Conservation (phyloP, 768 basidiomycete genomes). For the Strobilomyces dryophilus region DNA sequence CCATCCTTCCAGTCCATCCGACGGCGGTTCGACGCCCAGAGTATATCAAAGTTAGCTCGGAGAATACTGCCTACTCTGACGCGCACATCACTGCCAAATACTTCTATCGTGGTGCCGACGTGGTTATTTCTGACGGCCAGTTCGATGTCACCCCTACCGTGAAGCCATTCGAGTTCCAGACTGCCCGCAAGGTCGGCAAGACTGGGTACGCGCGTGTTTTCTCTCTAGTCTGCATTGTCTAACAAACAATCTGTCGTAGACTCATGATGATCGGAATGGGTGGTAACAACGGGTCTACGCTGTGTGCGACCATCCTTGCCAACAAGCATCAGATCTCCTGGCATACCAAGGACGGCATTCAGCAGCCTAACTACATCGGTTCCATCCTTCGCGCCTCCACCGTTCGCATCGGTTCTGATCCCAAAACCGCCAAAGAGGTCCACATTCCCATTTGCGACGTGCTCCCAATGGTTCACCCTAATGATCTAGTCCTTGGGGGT, state of each 20-base stretch:
- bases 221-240: conserved; percentile 5
- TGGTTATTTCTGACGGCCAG: conserved; percentile 66
- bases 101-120: conserved; percentile 72
- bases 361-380: conserved; percentile 97
- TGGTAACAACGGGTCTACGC: conserved; percentile 95
- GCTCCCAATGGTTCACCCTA: no score
- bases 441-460: conserved; percentile 83
- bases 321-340: conserved; percentile 93
- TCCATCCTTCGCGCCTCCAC: conserved; percentile 96
- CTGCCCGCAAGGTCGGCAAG: conserved; percentile 77
- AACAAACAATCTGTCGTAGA: conserved; percentile 35
- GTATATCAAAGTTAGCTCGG: conserved; percentile 75
- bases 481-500: no score
- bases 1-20: conserved; percentile 71
- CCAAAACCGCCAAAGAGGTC: conserved; percentile 79
- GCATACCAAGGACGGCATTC: conserved; percentile 88
- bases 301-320: conserved; percentile 68
- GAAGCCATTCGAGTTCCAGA: conserved; percentile 87
- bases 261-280: conserved; percentile 97
- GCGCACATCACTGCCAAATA: conserved; percentile 82
- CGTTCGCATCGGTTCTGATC: conserved; percentile 83
- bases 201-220: conserved; percentile 68
- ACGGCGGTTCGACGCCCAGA: conserved; percentile 77
- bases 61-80: conserved; percentile 76
- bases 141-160: conserved; percentile 76